Evolutionary conservation across 805 yeast species (phyloP).

Genomic region (Candida alai): DNA sequence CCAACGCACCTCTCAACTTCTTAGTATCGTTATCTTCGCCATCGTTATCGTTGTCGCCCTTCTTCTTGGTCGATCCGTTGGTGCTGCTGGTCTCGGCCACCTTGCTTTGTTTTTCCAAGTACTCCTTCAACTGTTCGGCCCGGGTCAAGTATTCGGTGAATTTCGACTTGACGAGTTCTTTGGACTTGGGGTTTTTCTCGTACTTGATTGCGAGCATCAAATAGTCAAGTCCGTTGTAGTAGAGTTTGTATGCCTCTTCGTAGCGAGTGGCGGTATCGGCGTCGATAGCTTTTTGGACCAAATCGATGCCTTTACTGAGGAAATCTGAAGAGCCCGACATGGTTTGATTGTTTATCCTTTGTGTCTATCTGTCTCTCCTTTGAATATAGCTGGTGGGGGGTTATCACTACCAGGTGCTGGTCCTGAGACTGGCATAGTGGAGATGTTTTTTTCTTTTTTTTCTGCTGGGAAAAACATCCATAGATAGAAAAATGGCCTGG

Average conservation of each 20-base stretch:
- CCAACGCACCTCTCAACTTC: conserved; percentile 83
- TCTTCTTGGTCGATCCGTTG: conserved; percentile 55
- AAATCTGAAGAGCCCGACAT: conserved; percentile 55
- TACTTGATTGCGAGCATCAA: conserved; percentile 91
- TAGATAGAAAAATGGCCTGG: too few relatives aligned
- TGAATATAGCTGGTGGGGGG: too few relatives aligned
- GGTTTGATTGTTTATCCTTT: too few relatives aligned
- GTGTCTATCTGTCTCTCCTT: too few relatives aligned
- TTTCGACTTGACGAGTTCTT: conserved; percentile 82
- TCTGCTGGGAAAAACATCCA: too few relatives aligned
- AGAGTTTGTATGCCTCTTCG: conserved; percentile 90
- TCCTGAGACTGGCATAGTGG: too few relatives aligned
- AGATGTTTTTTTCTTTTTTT: too few relatives aligned
- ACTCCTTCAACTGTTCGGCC: conserved; percentile 91
- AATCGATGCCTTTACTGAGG: conserved; percentile 88
- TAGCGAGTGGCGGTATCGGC: conserved; percentile 86
- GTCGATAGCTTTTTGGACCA: conserved; percentile 91
- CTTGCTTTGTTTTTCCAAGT: conserved; percentile 58
- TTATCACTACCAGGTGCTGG: too few relatives aligned
- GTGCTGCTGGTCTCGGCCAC: conserved; percentile 51
- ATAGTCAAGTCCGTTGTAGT: conserved; percentile 91
- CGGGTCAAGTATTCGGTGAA: conserved; percentile 88
- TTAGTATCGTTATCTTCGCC: conserved; percentile 76
- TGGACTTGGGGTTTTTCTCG: conserved; percentile 86
- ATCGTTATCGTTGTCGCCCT: conserved; percentile 55